A percentile compares a stretch with the other conserved stretches of the same genome.
Evolutionary conservation across 78 protist species (phyloP).

Genomic region (slime mould (Dictyostelium discoideum)): dicty_2.7 NC_007090.3:2729501-2730000

Average conservation of each 20-base stretch:
- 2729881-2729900: conserved; percentile 53
- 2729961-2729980: not conserved
- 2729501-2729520: not conserved
- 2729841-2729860: conserved; percentile 59
- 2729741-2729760: not conserved
- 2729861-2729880: conserved; percentile 45
- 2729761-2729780: conserved; percentile 14
- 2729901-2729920: conserved; percentile 41
- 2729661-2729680: conserved; percentile 29
- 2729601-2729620: conserved; percentile 47
- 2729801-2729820: conserved; percentile 66
- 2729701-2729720: not conserved
- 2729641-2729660: conserved; percentile 33
- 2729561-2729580: conserved; percentile 50
- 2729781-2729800: conserved; percentile 55
- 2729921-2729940: conserved; percentile 68
- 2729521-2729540: not conserved
- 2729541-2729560: not conserved
- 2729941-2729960: conserved; percentile 66
- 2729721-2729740: conserved; percentile 19
- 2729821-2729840: not conserved
- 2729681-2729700: not conserved
- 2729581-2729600: conserved; percentile 34
- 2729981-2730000: conserved; percentile 18
- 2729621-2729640: conserved; percentile 31